phyloP scores from a whole-genome alignment of 2,329 filamentous ascomycete species.

The Lomentospora prolificans region DNA sequence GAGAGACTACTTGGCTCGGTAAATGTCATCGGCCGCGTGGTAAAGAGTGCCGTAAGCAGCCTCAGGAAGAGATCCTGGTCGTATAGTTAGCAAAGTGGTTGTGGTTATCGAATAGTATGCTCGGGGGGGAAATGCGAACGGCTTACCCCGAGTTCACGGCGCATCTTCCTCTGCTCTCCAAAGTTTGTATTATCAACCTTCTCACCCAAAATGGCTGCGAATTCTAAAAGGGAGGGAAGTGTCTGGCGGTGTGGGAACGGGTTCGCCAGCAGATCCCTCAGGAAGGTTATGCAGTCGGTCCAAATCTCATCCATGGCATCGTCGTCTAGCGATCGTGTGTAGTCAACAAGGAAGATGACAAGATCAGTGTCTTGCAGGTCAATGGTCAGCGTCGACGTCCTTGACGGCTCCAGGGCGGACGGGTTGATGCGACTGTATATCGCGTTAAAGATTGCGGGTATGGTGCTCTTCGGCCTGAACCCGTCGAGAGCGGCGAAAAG shows the following conservation, averaged over 20 bases:
- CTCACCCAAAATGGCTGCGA: constrained; percentile 79
- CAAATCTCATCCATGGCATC: constrained; percentile 98
- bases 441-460: constrained; percentile 90
- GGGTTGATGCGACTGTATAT: constrained; percentile 93
- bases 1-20: constrained; percentile 37
- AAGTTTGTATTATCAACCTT: constrained; percentile 98
- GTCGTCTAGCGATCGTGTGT: constrained; percentile 82
- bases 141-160: constrained; percentile 75
- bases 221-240: constrained; percentile 74
- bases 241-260: constrained; percentile 92
- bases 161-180: constrained; percentile 87
- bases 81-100: constrained; percentile 17
- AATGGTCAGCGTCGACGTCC: constrained; percentile 82
- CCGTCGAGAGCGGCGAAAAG: constrained; percentile 86
- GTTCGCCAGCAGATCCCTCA: constrained; percentile 83
- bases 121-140: not conserved
- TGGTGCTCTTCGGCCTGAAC: constrained; percentile 79
- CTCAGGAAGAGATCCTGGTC: constrained; percentile 81
- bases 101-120: not conserved
- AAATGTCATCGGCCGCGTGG: constrained; percentile 70
- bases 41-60: constrained; percentile 87
- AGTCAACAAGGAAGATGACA: constrained; percentile 81
- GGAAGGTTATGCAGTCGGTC: constrained; percentile 84
- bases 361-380: constrained; percentile 75
- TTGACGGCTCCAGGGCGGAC: constrained; percentile 61